Evolutionary conservation across 108 stramenopile species (phyloP).

Genomic region (Cylindrotheca fusiformis): DNA sequence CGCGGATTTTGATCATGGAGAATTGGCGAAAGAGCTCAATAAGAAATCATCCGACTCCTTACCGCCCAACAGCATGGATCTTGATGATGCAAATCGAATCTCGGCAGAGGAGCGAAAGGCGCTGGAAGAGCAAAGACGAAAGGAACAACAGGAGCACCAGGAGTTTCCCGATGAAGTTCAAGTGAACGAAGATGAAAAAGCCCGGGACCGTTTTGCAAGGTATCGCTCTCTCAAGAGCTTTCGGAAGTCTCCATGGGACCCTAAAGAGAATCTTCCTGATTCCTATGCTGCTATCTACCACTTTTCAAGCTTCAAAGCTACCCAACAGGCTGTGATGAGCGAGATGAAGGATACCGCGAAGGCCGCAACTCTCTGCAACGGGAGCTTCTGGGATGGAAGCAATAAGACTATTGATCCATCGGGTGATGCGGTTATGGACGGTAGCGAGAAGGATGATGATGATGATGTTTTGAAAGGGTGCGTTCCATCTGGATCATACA

Average conservation of each 20-base stretch:
- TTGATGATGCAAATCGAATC: constrained; percentile 65
- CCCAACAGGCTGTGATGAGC: constrained; percentile 71
- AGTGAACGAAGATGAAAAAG: constrained; percentile 81
- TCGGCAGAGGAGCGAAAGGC: constrained; percentile 60
- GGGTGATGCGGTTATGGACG: constrained; percentile 28
- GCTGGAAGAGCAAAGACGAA: constrained; percentile 62
- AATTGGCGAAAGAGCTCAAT: constrained; percentile 79
- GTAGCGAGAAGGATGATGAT: constrained; percentile 56
- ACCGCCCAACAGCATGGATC: constrained; percentile 58
- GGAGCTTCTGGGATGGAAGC: constrained; percentile 32
- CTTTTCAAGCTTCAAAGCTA: constrained; percentile 84
- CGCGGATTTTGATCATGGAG: constrained; percentile 72
- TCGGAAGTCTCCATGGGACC: constrained; percentile 93
- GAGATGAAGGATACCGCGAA: constrained; percentile 69
- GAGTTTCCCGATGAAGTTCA: constrained; percentile 99
- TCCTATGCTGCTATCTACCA: constrained; percentile 94
- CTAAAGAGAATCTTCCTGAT: constrained; percentile 96
- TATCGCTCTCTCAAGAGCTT: constrained; percentile 95
- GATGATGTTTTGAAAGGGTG: constrained; percentile 72
- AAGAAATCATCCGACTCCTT: constrained; percentile 49
- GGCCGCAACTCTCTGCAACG: constrained; percentile 40
- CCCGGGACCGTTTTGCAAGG: constrained; percentile 91
- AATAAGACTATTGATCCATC: constrained; percentile 23
- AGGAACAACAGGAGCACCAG: constrained; percentile 80
- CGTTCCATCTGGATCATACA: constrained; percentile 85